These are phyloP conservation scores for Blastocladiella britannica DNA, from an alignment of 192 early-diverging fungal species.

Conservation along the genomic window DNA sequence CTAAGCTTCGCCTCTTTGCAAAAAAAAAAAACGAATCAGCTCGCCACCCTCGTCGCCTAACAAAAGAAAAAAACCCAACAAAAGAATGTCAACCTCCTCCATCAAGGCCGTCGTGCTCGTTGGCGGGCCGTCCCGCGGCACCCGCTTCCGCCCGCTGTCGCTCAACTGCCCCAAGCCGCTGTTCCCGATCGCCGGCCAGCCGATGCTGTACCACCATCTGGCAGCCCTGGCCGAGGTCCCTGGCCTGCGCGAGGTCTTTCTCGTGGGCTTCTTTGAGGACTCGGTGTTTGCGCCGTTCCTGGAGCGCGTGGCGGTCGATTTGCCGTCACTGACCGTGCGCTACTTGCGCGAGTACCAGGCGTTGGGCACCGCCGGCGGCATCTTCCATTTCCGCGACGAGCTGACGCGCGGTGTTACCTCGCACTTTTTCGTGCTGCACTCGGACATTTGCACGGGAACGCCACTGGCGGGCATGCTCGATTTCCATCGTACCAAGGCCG, in stretches of 20 bases:
- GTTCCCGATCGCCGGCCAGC: conserved; percentile 88
- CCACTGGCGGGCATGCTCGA: conserved; percentile 69
- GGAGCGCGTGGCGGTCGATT: conserved; percentile 65
- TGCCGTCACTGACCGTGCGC: conserved; percentile 32
- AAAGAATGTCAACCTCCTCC: no score
- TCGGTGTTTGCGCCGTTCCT: conserved; percentile 76
- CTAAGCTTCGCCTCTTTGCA: no score
- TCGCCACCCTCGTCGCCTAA: no score
- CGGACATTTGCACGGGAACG: conserved; percentile 88
- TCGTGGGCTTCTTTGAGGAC: conserved; percentile 96
- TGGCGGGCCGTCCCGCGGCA: conserved; percentile 90
- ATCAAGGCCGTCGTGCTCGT: conserved; percentile 90
- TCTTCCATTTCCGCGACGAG: conserved; percentile 98
- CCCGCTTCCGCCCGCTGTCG: conserved; percentile 90
- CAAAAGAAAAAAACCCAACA: no score
- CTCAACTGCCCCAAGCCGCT: conserved; percentile 93
- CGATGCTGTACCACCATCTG: conserved; percentile 95
- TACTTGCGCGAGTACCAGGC: conserved; percentile 96
- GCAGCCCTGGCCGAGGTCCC: conserved; percentile 69
- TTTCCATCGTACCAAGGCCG: conserved; percentile 74
- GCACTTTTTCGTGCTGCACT: conserved; percentile 88
- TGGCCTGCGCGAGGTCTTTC: conserved; percentile 76
- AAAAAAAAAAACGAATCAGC: no score
- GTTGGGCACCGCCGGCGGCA: conserved; percentile 85
- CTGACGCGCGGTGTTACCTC: conserved; percentile 76